Conservation (phyloP, 2,329 filamentous ascomycete species). For the Fusarium sp. region DNA sequence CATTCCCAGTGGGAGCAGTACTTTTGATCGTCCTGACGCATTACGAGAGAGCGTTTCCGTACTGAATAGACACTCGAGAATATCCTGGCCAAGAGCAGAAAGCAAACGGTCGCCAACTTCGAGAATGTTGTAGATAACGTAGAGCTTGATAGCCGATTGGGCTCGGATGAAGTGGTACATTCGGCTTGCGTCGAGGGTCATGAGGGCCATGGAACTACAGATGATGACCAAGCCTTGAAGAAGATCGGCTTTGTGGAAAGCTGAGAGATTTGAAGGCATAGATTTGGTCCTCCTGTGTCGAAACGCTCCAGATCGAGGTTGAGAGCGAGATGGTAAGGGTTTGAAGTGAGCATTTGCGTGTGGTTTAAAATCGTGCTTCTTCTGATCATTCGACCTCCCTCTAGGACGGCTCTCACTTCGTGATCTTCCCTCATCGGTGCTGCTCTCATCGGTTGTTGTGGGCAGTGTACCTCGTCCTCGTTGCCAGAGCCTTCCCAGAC, state of each 20-base stretch:
- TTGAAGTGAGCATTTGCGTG: constrained; percentile 33
- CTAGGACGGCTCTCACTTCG: constrained; percentile 46
- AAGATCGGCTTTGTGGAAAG: constrained; percentile 94
- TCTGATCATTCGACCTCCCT: constrained; percentile 33
- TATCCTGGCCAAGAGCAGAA: constrained; percentile 92
- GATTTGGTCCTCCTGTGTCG: constrained; percentile 83
- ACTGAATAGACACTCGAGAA: constrained; percentile 95
- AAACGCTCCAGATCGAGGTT: constrained; percentile 52
- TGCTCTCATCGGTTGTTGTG: constrained; percentile 47
- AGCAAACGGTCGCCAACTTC: constrained; percentile 92
- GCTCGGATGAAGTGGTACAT: constrained; percentile 99
- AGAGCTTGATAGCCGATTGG: constrained; percentile 96
- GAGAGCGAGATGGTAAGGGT: constrained; percentile 32
- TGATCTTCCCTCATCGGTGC: constrained; percentile 54
- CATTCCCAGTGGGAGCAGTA: constrained; percentile 89
- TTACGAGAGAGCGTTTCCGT: constrained; percentile 91
- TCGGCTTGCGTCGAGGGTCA: constrained; percentile 92
- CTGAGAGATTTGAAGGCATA: constrained; percentile 83
- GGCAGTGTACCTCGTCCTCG: constrained; percentile 60
- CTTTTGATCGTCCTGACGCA: constrained; percentile 87
- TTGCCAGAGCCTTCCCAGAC: constrained; percentile 81
- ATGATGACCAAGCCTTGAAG: constrained; percentile 91
- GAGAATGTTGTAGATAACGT: constrained; percentile 98
- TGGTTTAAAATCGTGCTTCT: constrained; percentile 11
- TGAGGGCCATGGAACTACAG: constrained; percentile 83